A percentile compares a stretch with the other conserved stretches of the same genome.
phyloP scores from a whole-genome alignment of 352 stramenopile species.

The Globisporangium perplexum region DNA sequence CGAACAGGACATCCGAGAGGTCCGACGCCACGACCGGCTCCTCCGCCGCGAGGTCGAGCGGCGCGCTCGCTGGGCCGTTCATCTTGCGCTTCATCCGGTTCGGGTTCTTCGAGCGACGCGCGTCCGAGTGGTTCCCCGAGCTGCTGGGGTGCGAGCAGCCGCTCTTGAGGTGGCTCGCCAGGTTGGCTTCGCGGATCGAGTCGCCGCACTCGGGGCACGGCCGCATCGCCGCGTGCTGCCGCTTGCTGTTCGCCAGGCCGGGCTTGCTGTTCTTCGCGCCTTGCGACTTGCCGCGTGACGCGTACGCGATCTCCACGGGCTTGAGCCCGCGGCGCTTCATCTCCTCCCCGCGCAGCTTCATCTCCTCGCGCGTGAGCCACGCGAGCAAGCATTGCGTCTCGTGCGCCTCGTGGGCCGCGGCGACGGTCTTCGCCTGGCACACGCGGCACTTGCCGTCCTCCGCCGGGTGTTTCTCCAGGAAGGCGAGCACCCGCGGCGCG shows the following conservation, averaged over 20 bases:
- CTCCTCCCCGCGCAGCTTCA: constrained; percentile 26
- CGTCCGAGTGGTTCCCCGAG: background rate
- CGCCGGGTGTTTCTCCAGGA: constrained; percentile 18
- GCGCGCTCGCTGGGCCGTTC: background rate
- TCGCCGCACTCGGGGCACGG: constrained; percentile 68
- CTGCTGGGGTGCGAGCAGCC: constrained; percentile 24
- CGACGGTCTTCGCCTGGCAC: constrained; percentile 42
- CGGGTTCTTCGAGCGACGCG: constrained; percentile 17
- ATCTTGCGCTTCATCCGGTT: constrained; percentile 35
- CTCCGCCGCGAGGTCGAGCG: constrained; percentile 17
- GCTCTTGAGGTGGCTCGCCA: constrained; percentile 67
- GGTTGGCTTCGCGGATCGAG: constrained; percentile 45
- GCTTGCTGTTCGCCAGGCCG: constrained; percentile 26
- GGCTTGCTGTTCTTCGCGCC: constrained; percentile 13
- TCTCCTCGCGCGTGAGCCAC: constrained; percentile 49
- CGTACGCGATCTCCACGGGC: constrained; percentile 36
- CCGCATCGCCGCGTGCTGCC: constrained; percentile 29
- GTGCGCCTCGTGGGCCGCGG: constrained; percentile 34
- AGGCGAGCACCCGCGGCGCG: constrained; percentile 19
- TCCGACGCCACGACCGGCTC: constrained; percentile 26
- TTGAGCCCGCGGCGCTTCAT: constrained; percentile 29
- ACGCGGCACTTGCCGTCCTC: constrained; percentile 48
- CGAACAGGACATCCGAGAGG: constrained; percentile 73
- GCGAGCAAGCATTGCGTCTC: constrained; percentile 57
- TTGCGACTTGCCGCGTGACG: constrained; percentile 17